Percentiles rank a stretch among this genome's conserved stretches.
These are phyloP conservation scores for Phytophthora syringae DNA, from an alignment of 352 stramenopile species.

Conservation along the genomic window DNA sequence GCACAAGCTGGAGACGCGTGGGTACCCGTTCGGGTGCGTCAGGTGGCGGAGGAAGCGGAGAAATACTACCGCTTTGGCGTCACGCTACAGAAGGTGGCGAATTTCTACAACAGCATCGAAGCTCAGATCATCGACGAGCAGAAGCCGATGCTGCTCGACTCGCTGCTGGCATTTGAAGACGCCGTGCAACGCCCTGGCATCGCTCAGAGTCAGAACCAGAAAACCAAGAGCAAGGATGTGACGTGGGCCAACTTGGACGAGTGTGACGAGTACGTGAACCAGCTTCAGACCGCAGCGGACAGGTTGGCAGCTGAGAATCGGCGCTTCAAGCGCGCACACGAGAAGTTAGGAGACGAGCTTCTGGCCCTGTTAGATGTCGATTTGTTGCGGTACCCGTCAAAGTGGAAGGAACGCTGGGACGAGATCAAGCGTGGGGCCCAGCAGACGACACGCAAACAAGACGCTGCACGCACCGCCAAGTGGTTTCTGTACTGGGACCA, in stretches of 20 bases:
- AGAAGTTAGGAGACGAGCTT: constrained; percentile 81
- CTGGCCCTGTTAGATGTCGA: constrained; percentile 91
- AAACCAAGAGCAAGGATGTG: constrained; percentile 70
- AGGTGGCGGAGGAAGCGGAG: constrained; percentile 88
- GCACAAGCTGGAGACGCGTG: constrained; percentile 51
- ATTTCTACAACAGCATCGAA: constrained; percentile 97
- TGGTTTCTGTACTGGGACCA: constrained; percentile 96
- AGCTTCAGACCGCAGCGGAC: constrained; percentile 91
- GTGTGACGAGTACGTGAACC: constrained; percentile 93
- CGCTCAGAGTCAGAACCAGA: constrained; percentile 43
- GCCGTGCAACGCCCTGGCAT: constrained; percentile 72
- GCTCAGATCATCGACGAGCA: constrained; percentile 94
- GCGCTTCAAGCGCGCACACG: constrained; percentile 89
- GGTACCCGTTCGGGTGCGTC: constrained; percentile 70
- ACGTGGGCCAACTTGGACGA: constrained; percentile 93
- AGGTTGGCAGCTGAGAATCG: constrained; percentile 92
- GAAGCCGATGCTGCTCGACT: constrained; percentile 95
- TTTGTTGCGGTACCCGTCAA: constrained; percentile 79
- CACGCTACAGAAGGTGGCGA: constrained; percentile 95
- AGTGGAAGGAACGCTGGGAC: constrained; percentile 91
- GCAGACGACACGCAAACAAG: constrained; percentile 82
- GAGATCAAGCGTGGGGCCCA: constrained; percentile 81
- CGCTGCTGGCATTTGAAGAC: constrained; percentile 92
- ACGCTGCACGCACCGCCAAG: constrained; percentile 78
- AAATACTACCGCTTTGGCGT: constrained; percentile 95